phyloP scores from a whole-genome alignment of 257 asterid species.

The Asclepias syriaca region DNA sequence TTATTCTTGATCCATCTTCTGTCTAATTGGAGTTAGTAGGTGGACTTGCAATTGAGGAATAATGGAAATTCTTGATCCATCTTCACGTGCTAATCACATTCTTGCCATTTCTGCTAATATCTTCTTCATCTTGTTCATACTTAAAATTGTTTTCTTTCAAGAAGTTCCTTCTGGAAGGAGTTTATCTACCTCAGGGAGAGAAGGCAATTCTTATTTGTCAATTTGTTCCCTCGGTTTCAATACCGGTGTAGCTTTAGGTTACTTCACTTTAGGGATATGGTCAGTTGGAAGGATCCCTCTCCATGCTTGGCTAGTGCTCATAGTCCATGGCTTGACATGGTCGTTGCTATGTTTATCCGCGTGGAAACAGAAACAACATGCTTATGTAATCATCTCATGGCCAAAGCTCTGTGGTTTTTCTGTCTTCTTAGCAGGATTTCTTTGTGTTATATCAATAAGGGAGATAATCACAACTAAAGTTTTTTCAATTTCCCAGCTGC shows the following conservation, averaged over 20 bases:
- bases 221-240: constrained; percentile 14
- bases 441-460: constrained; percentile 18
- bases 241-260: constrained; percentile 12
- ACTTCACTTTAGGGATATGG: constrained; percentile 17
- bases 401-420: constrained; percentile 13
- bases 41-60: not conserved
- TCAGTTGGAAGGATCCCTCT: constrained; percentile 11
- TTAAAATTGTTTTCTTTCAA: not conserved
- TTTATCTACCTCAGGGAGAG: not conserved
- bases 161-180: constrained; percentile 1
- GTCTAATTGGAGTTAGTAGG: constrained; percentile 2
- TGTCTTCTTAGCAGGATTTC: constrained; percentile 17
- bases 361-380: constrained; percentile 5
- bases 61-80: constrained; percentile 10
- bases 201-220: constrained; percentile 6
- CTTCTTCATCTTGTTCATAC: constrained; percentile 12
- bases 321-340: constrained; percentile 26
- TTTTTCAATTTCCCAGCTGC: not conserved
- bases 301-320: constrained; percentile 12
- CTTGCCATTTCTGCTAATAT: constrained; percentile 16
- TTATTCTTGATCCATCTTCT: constrained; percentile 15
- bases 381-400: not conserved
- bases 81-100: constrained; percentile 16
- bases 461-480: constrained; percentile 5
- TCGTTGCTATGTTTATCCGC: constrained; percentile 7